phyloP scores from a whole-genome alignment of 345 rosid genomes.

The Erysimum cheiranthoides region DNA sequence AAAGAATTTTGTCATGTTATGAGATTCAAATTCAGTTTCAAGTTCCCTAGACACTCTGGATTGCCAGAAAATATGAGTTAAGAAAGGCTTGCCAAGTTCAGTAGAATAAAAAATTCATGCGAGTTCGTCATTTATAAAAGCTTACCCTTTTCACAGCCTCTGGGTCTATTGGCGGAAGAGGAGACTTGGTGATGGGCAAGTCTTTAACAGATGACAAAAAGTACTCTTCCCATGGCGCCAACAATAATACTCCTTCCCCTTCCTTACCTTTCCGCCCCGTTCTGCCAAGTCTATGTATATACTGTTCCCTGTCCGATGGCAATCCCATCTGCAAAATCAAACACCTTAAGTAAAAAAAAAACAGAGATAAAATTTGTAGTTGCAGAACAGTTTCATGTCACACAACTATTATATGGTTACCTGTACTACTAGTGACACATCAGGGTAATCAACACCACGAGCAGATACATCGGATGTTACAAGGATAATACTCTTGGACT shows the following conservation, averaged over 20 bases:
- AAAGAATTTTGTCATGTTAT: not conserved
- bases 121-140: not conserved
- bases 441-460: constrained; percentile 99
- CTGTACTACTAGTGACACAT: constrained; percentile 96
- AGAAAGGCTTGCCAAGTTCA: constrained; percentile 18
- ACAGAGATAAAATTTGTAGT: not conserved
- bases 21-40: constrained; percentile 5
- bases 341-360: constrained; percentile 9
- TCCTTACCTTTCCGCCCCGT: constrained; percentile 98
- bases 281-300: constrained; percentile 95
- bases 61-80: not conserved
- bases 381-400: constrained; percentile 6
- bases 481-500: constrained; percentile 90
- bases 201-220: constrained; percentile 80
- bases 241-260: constrained; percentile 85
- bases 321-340: constrained; percentile 68
- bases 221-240: constrained; percentile 95
- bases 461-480: constrained; percentile 99
- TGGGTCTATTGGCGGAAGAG: constrained; percentile 68
- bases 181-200: constrained; percentile 78
- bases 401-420: constrained; percentile 46
- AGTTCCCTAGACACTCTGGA: not conserved
- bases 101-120: not conserved
- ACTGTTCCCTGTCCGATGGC: constrained; percentile 92
- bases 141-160: constrained; percentile 81